Conservation (phyloP, 805 yeast species). For the Kodamaea jinghongensis region DNA sequence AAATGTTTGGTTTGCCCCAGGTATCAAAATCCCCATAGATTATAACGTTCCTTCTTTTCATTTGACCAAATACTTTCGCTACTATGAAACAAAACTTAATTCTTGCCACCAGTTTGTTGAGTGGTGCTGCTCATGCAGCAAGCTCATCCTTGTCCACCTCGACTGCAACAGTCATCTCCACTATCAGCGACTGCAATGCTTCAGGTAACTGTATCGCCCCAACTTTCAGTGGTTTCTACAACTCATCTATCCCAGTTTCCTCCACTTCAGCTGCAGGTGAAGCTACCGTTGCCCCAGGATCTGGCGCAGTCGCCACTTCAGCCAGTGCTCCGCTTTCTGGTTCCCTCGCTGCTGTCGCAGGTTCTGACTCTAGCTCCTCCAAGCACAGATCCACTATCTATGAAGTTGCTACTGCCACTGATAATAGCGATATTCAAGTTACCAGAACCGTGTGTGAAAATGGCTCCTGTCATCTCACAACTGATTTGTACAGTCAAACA, state of each 20-base stretch:
- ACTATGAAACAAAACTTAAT: conserved; percentile 1
- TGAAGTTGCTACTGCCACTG: conserved; percentile 25
- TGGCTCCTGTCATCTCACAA: conserved; percentile 33
- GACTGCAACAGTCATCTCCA: conserved; percentile 8
- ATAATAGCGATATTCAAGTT: conserved; percentile 14
- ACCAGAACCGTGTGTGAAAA: conserved; percentile 34
- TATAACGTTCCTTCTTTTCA: too few relatives aligned
- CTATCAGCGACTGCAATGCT: conserved; percentile 6
- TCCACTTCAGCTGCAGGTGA: conserved; percentile 1
- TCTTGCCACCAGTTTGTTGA: conserved; percentile 1
- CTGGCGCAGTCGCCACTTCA: background rate
- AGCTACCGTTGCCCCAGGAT: background rate
- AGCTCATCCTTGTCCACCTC: conserved; percentile 8
- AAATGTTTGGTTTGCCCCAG: too few relatives aligned
- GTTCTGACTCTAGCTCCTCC: conserved; percentile 1
- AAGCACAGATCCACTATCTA: conserved; percentile 16
- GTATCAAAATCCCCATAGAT: too few relatives aligned
- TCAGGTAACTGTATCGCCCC: conserved; percentile 10
- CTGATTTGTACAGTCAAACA: conserved; percentile 28
- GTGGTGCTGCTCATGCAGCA: conserved; percentile 8
- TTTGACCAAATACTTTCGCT: too few relatives aligned
- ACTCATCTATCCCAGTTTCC: conserved; percentile 7
- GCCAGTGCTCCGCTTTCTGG: too few relatives aligned
- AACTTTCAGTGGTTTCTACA: conserved; percentile 11
- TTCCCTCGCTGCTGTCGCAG: background rate